These are phyloP conservation scores for Colletotrichum sp. DNA, from an alignment of 2,329 filamentous ascomycete genomes.

Conservation along the genomic window DNA sequence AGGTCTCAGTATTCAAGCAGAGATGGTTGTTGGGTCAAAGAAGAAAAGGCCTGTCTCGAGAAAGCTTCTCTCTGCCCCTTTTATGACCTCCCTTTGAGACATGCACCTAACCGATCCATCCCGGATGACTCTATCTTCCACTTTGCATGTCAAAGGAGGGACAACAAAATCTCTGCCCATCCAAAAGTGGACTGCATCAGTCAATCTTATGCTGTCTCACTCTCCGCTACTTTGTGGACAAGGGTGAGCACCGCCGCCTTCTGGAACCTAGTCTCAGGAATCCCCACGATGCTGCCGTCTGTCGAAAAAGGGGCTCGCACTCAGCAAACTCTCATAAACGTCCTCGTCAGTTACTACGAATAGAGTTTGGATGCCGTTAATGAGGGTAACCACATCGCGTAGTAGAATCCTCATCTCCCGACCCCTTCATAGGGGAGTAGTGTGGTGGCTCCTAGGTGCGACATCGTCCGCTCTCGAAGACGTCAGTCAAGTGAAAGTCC, in stretches of 20 bases:
- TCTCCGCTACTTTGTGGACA: not conserved
- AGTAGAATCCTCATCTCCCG: fast-evolving
- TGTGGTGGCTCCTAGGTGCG: not conserved
- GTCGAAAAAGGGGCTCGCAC: not conserved
- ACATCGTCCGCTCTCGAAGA: not conserved
- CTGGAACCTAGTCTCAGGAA: not conserved
- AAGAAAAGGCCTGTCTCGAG: not conserved
- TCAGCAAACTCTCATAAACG: not conserved
- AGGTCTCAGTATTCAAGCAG: fast-evolving
- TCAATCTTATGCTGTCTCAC: not conserved
- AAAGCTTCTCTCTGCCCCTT: not conserved
- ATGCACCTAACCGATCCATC: not conserved
- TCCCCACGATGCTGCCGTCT: not conserved
- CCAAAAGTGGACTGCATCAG: not conserved
- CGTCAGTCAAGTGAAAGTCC: not conserved
- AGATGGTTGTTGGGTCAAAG: fast-evolving
- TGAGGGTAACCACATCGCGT: not conserved
- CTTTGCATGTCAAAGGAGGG: not conserved
- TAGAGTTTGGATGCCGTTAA: fast-evolving
- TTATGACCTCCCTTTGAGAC: not conserved
- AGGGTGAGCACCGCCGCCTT: fast-evolving
- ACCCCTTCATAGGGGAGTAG: not conserved
- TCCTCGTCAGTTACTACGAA: fast-evolving
- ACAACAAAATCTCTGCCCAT: not conserved
- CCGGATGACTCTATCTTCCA: not conserved